Evolutionary conservation across 2,329 filamentous ascomycete genomes (phyloP).

Genomic region (Zelopaecilomyces penicillatus): DNA sequence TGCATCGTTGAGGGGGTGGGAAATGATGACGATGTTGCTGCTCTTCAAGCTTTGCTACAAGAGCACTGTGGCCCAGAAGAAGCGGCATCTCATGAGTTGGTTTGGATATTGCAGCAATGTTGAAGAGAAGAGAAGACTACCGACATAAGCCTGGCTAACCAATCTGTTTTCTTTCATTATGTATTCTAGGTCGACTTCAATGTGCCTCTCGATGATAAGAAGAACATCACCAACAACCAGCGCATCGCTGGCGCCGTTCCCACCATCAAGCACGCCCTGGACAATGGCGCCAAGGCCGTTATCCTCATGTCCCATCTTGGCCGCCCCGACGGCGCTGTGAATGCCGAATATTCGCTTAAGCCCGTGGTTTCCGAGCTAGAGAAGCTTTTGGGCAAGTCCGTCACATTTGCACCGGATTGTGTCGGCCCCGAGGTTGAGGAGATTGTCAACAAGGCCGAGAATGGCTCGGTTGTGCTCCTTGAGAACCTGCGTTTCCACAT

Average conservation of each 20-base stretch:
- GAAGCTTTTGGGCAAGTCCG: slow-evolving; percentile 76
- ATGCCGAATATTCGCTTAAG: slow-evolving; percentile 90
- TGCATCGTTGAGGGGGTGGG: background rate
- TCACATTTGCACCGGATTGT: slow-evolving; percentile 83
- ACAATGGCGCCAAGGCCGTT: slow-evolving; percentile 84
- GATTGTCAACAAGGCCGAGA: slow-evolving; percentile 71
- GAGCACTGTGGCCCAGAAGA: background rate
- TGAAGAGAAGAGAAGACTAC: background rate
- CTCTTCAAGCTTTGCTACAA: background rate
- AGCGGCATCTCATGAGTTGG: too few species aligned
- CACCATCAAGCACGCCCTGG: slow-evolving; percentile 89
- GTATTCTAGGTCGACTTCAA: slow-evolving; percentile 89
- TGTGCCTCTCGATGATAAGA: slow-evolving; percentile 86
- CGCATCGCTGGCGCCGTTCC: slow-evolving; percentile 93
- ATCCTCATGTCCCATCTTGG: slow-evolving; percentile 98
- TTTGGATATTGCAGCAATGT: background rate
- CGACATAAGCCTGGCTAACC: background rate
- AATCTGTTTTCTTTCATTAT: background rate
- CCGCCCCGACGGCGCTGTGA: slow-evolving; percentile 81
- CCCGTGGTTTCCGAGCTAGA: slow-evolving; percentile 86
- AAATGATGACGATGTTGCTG: background rate
- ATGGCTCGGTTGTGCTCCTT: slow-evolving; percentile 78
- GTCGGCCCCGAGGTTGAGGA: slow-evolving; percentile 87
- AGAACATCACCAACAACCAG: slow-evolving; percentile 96
- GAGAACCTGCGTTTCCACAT: slow-evolving; percentile 98